Evolutionary conservation across 805 yeast species (phyloP), one percentile per base, ranked within the genome.

Genomic region (Lachancea sp.): DNA sequence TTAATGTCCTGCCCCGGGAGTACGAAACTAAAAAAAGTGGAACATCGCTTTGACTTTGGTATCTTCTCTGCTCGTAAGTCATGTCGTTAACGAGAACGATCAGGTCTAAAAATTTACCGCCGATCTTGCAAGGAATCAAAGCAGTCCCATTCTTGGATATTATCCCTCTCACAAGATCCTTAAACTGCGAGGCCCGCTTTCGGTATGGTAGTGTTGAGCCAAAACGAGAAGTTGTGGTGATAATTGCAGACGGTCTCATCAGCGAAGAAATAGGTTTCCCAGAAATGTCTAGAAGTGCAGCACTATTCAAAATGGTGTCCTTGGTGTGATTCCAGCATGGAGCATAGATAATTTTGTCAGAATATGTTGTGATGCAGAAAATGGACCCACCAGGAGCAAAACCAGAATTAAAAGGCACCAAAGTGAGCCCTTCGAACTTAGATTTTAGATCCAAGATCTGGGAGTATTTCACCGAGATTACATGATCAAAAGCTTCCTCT

Each of bases 241-340:
- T 77, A 40, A 92, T 65, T 1, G 92, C 84, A 1, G 95, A 80
- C 2, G 97, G 96, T 56, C 94, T 70, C 46, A 75, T 53, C 21
- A 89, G 66, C 29, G 75, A 72, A 1, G 84, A 70, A n/a, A 78
- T 64, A 1, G 87, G 78, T 30, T 69, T 75, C 8, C 88, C 87
- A 21, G 70, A 67, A 45, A 53, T 58, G 35, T 77, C 76, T 29
- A 80, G 56, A 15, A 84, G 60, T 17, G 71, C 70, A 3, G 92
- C 83, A 21, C 88, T 80, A 46, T 81, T 83, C 38, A 92, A 64
- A 50, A 88, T 88, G 0, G 85, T 74, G 55, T 90, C 97, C 48
- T 78, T 79, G 1, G 97, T 80, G 57, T 92, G 97, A 59, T 89
- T 90, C 97, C 97, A 92, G 33, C 83, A 78, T 2, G 92, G 88